A percentile compares a stretch with the other conserved stretches of the same genome.
phyloP scores from a whole-genome alignment of 805 yeast genomes.

The Lipomyces spencermartinsiae region DNA sequence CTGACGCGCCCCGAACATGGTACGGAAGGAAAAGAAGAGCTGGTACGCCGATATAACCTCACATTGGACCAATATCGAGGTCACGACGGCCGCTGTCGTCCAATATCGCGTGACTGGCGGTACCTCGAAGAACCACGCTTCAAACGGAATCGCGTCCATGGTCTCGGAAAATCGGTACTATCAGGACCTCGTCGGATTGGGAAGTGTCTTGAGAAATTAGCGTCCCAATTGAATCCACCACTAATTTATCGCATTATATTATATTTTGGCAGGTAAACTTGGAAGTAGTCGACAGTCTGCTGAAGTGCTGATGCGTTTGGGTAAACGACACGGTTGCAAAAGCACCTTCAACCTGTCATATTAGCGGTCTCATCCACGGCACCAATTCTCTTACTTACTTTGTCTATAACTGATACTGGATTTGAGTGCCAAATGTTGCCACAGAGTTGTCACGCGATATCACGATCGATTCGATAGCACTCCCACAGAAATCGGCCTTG shows the following conservation, averaged over 20 bases:
- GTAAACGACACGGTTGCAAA: not conserved
- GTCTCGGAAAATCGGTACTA: not conserved
- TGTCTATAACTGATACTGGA: not conserved
- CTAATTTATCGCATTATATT: slow-evolving; percentile 2
- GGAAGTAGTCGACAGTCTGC: not conserved
- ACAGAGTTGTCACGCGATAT: too few relatives aligned
- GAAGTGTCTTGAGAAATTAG: not conserved
- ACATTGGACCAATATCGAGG: slow-evolving; percentile 48
- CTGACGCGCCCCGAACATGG: slow-evolving; percentile 47
- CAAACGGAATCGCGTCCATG: slow-evolving; percentile 47
- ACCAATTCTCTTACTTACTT: not conserved
- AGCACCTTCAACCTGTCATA: not conserved
- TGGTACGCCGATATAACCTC: slow-evolving; percentile 47
- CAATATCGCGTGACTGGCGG: slow-evolving; percentile 57
- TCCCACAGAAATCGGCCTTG: too few relatives aligned
- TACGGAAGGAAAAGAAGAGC: slow-evolving; percentile 47
- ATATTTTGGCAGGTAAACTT: not conserved
- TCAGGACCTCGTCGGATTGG: not conserved
- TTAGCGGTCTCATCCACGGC: not conserved
- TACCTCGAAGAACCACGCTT: slow-evolving; percentile 50
- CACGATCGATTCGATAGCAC: too few relatives aligned
- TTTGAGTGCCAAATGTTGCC: not conserved
- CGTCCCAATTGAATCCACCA: not conserved
- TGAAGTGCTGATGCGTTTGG: not conserved
- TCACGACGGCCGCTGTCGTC: slow-evolving; percentile 46